Evolutionary conservation across 306 rosid species (phyloP).

Genomic region (Dryas drummondii): DNA sequence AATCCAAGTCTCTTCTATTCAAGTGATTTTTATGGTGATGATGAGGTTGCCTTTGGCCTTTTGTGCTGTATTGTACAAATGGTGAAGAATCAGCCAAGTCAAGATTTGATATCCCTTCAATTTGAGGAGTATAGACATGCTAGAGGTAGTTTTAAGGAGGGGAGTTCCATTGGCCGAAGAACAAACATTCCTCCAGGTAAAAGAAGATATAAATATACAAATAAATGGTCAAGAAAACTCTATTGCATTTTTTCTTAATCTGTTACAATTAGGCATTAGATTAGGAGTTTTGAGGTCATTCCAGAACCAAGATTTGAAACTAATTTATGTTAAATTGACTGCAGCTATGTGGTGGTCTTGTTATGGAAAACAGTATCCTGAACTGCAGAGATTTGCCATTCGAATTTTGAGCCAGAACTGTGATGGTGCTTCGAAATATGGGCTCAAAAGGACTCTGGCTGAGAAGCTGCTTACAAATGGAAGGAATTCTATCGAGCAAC

Average conservation of each 20-base stretch:
- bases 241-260: neutral
- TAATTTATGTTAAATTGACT: conserved; percentile 8
- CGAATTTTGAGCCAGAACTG: conserved; percentile 30
- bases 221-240: neutral
- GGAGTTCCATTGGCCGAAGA: conserved; percentile 4
- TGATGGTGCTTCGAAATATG: conserved; percentile 23
- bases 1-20: conserved; percentile 29
- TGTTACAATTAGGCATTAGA: neutral
- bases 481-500: conserved; percentile 24
- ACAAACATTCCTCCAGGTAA: conserved; percentile 23
- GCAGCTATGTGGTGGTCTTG: conserved; percentile 29
- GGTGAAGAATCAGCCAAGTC: conserved; percentile 5
- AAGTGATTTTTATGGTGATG: conserved; percentile 20
- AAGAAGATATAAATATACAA: neutral
- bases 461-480: conserved; percentile 25
- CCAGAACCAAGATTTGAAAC: neutral
- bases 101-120: conserved; percentile 19
- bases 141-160: conserved; percentile 20
- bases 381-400: conserved; percentile 32
- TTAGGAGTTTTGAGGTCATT: no score
- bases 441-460: conserved; percentile 24
- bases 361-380: conserved; percentile 24
- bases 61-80: conserved; percentile 19
- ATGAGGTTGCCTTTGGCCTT: conserved; percentile 26
- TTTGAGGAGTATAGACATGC: conserved; percentile 21